A percentile compares a stretch with the other conserved stretches of the same genome.
Evolutionary conservation across 2,329 filamentous ascomycete species (phyloP).

Genomic region (Aspergillus candidus): DNA sequence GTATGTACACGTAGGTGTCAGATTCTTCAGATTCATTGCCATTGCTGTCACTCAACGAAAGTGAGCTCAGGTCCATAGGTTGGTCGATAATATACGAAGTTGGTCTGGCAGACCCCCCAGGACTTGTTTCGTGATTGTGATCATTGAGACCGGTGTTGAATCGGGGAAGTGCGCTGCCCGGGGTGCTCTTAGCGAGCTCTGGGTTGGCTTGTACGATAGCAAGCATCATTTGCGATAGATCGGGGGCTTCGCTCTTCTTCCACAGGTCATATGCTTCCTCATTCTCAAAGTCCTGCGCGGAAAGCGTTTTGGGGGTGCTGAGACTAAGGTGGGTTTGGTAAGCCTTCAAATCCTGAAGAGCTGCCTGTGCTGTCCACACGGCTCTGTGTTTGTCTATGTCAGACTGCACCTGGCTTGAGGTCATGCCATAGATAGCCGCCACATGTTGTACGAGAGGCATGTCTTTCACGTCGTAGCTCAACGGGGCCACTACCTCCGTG

Average conservation of each 20-base stretch:
- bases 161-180: conserved; percentile 53
- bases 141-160: conserved; percentile 43
- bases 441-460: conserved; percentile 91
- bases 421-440: conserved; percentile 75
- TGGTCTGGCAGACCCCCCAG: conserved; percentile 43
- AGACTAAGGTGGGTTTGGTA: conserved; percentile 87
- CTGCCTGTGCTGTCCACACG: conserved; percentile 85
- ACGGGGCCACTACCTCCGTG: conserved; percentile 73
- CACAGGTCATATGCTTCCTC: conserved; percentile 84
- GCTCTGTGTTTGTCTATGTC: conserved; percentile 79
- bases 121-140: conserved; percentile 30
- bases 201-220: conserved; percentile 82
- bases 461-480: conserved; percentile 90
- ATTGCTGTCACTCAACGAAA: conserved; percentile 53
- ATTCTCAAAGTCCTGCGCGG: conserved; percentile 79
- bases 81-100: conserved; percentile 59
- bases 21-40: conserved; percentile 37
- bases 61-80: conserved; percentile 52
- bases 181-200: conserved; percentile 71
- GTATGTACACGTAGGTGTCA: conserved; percentile 79
- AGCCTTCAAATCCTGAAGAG: conserved; percentile 81
- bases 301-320: conserved; percentile 68
- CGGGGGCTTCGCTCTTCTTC: conserved; percentile 82
- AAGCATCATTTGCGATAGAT: conserved; percentile 88
- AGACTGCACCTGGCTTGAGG: conserved; percentile 71